phyloP scores from a whole-genome alignment of 805 yeast genomes.

The Yarrowia sp. region DNA sequence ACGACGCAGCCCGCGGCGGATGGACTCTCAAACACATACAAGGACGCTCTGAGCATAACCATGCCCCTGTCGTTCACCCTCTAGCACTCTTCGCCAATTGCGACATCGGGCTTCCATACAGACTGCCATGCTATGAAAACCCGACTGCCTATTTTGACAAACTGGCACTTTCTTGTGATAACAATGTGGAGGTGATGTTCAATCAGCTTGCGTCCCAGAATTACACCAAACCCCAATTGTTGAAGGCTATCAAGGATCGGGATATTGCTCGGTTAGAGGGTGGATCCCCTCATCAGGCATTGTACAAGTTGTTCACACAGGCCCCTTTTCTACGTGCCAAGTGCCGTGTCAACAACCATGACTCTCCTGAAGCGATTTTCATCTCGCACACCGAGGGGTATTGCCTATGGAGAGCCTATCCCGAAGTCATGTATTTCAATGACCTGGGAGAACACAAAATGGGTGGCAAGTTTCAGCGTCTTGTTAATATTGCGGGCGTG shows the following conservation, averaged over 20 bases:
- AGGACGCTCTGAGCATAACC: not conserved
- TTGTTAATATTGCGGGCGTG: not conserved
- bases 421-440: not conserved
- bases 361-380: not conserved
- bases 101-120: too few species aligned
- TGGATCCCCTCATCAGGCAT: not conserved
- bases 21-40: not conserved
- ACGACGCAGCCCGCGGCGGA: not conserved
- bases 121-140: too few species aligned
- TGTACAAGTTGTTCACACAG: not conserved
- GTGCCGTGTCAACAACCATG: constrained; percentile 2
- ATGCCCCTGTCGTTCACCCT: not conserved
- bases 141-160: too few species aligned
- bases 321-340: not conserved
- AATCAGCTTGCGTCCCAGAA: not conserved
- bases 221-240: not conserved
- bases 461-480: not conserved
- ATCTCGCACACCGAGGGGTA: not conserved
- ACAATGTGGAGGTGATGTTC: too few species aligned
- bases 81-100: not conserved
- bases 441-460: not conserved
- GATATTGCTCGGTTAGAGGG: not conserved
- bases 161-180: too few species aligned
- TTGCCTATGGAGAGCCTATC: not conserved
- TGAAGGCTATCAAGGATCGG: not conserved